These are phyloP conservation scores for Alternaria sp. DNA, from an alignment of 2,329 filamentous ascomycete genomes.

Conservation along the genomic window DNA sequence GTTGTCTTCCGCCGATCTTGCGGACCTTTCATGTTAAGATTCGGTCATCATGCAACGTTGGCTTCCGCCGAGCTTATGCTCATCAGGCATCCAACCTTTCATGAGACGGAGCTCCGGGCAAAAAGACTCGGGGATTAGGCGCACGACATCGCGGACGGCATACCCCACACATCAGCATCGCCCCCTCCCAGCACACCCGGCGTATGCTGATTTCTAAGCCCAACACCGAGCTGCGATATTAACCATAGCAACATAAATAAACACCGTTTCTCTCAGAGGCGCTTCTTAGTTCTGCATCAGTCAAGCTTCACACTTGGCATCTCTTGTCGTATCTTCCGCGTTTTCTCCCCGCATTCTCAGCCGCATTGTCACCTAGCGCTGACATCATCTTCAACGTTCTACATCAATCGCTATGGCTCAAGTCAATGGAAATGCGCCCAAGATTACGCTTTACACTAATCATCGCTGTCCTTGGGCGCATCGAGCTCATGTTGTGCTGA, in stretches of 20 bases:
- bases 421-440: conserved; percentile 43
- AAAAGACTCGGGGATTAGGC: conserved; percentile 8
- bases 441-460: conserved; percentile 74
- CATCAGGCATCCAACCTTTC: not conserved
- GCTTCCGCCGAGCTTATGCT: not conserved
- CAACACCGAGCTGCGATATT: not conserved
- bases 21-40: not conserved
- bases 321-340: not conserved
- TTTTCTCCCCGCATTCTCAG: not conserved
- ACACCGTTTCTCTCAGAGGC: not conserved
- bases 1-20: not conserved
- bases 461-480: conserved; percentile 75
- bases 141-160: not conserved
- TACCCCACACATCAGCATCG: conserved; percentile 19
- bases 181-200: conserved; percentile 19
- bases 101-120: conserved; percentile 4
- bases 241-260: not conserved
- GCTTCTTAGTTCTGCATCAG: not conserved
- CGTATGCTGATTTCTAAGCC: conserved; percentile 38
- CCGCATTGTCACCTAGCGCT: not conserved
- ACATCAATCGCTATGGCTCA: conserved; percentile 23
- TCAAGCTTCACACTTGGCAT: not conserved
- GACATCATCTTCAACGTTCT: not conserved
- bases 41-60: not conserved
- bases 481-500: conserved; percentile 73